Base-by-base conservation (phyloP, 768 basidiomycete species). In the Suillus weaverae region DNA sequence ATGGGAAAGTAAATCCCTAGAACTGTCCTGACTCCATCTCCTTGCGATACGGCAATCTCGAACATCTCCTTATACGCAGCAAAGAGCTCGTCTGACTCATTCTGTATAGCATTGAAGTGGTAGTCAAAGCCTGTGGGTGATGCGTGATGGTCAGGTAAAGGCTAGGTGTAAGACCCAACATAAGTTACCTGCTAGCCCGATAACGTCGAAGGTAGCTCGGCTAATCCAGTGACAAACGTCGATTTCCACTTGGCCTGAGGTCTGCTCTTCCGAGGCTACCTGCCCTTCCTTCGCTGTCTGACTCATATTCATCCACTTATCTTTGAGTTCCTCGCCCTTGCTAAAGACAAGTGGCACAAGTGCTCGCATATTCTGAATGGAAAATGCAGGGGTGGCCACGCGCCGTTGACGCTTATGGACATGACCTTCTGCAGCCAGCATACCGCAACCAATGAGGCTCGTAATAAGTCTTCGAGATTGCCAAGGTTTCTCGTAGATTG, bases 61-160 rank as follows among this genome's bases (percentile, higher is more conserved):
- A 95, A 95, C 88, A 95, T 92, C 62, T 94, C 91, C 70, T 88
- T 91, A 74, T 93, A 92, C 0, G 94, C 92, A 36, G 76, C 74
- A 68, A 94, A 90, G 9, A 94, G 81, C 68, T 90, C 89, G 65
- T 94, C 92, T 1, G 89, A 81, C 71, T 92, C 89, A 53, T 92
- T 84, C 54, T 90, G 83, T 41, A 97, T 89, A 1, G 95, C 88
- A 66, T 91, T 87, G 79, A 97, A 95, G 63, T 89, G 81, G 70
- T 96, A 96, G 67, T 89, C 91, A 71, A 96, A 97, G 2, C 90
- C 92, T 93, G 60, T 7, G 54, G 13, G 32, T 54, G 32, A 54
- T 54, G 20, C 11, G 20, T 26, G 22, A 57, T 57, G 9, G 26
- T 57, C 56, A 57, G 59, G 9, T 30, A 46, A 38, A 13, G 20